phyloP scores from a whole-genome alignment of 352 stramenopile genomes.

The Pythium rishiriense region DNA sequence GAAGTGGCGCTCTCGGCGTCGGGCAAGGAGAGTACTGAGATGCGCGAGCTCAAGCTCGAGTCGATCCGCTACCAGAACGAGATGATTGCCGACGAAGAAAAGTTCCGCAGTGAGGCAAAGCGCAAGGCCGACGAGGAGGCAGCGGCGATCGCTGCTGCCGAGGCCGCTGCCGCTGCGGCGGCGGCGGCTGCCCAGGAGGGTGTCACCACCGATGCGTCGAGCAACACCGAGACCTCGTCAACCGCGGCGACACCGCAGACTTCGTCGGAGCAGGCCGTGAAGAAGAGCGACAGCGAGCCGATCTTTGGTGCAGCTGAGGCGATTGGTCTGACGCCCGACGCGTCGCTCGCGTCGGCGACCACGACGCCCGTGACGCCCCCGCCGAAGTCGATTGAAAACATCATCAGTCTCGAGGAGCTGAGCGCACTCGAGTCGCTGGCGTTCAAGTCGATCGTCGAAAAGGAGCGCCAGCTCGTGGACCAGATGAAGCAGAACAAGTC shows the following conservation, averaged over 20 bases:
- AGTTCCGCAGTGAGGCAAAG: constrained; percentile 86
- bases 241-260: constrained; percentile 22
- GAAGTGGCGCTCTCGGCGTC: constrained; percentile 79
- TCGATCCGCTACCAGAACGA: constrained; percentile 97
- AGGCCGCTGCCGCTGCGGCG: constrained; percentile 36
- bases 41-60: constrained; percentile 86
- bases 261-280: background rate
- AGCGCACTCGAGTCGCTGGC: constrained; percentile 81
- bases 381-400: constrained; percentile 68
- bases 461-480: constrained; percentile 82
- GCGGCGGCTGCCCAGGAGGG: constrained; percentile 30
- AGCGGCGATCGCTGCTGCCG: constrained; percentile 33
- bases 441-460: constrained; percentile 87
- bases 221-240: background rate
- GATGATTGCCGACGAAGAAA: constrained; percentile 91
- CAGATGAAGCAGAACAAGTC: constrained; percentile 88
- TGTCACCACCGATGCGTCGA: background rate
- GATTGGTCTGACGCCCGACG: constrained; percentile 20
- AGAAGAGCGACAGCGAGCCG: constrained; percentile 12
- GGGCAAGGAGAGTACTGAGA: constrained; percentile 63
- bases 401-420: constrained; percentile 80
- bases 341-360: constrained; percentile 27
- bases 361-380: constrained; percentile 12
- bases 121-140: constrained; percentile 79
- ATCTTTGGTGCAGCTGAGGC: constrained; percentile 23